Percentiles rank a stretch among this genome's conserved stretches.
Conservation (phyloP, 148 eudicot species). For the Amaranthus hypochondriacus region DNA sequence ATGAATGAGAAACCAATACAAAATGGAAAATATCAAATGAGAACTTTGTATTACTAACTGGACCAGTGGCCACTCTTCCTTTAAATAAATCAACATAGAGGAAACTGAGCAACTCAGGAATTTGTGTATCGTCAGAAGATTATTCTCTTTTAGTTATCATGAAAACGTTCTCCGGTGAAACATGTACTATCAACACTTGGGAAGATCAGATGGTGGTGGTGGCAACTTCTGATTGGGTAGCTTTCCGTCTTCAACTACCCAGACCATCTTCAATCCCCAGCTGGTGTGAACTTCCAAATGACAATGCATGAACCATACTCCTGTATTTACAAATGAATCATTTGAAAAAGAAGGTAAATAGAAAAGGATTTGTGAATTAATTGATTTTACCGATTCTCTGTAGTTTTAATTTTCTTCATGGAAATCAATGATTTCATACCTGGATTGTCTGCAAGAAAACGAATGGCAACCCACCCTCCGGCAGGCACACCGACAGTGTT, state of each 20-base stretch:
- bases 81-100: too few species aligned
- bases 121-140: too few species aligned
- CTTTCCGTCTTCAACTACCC: slow-evolving; percentile 58
- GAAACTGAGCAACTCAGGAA: too few species aligned
- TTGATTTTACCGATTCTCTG: background rate
- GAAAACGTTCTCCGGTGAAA: background rate
- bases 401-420: background rate
- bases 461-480: slow-evolving; percentile 67
- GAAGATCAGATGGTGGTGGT: slow-evolving; percentile 72
- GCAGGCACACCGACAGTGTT: slow-evolving; percentile 56
- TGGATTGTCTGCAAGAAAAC: slow-evolving; percentile 67
- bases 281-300: slow-evolving; percentile 69
- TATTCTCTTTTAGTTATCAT: background rate
- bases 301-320: slow-evolving; percentile 78
- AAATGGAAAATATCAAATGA: background rate
- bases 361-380: too few species aligned
- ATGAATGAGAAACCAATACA: background rate
- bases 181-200: slow-evolving; percentile 38
- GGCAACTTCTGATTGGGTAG: slow-evolving; percentile 45
- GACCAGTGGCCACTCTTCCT: too few species aligned
- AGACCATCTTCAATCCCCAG: slow-evolving; percentile 80
- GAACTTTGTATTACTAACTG: too few species aligned
- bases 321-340: slow-evolving; percentile 12
- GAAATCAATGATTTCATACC: slow-evolving; percentile 25
- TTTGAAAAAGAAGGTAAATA: background rate